Percentiles rank a stretch among this genome's conserved stretches.
Evolutionary conservation across 352 stramenopile species (phyloP).

Genomic region (Phytophthora boehmeriae): DNA sequence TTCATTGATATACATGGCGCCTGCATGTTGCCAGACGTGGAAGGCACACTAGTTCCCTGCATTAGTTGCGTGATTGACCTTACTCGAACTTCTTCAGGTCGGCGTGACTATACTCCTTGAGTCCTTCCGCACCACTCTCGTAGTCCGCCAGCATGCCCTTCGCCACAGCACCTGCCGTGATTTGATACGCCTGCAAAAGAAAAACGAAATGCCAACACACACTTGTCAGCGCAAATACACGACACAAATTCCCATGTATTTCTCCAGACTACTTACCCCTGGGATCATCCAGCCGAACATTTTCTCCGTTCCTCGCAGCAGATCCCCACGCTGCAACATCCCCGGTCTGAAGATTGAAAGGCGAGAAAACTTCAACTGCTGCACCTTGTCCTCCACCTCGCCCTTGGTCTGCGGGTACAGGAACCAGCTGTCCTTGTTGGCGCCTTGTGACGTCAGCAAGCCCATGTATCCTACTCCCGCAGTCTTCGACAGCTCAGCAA

Average conservation of each 20-base stretch:
- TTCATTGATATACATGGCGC: too few relatives aligned
- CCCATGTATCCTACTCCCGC: conserved; percentile 64
- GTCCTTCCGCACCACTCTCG: conserved; percentile 44
- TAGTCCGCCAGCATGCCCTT: conserved; percentile 78
- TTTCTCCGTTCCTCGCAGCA: conserved; percentile 60
- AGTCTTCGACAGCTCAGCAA: conserved; percentile 54
- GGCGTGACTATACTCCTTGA: conserved; percentile 56
- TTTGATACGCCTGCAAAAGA: conserved; percentile 38
- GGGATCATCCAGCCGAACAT: conserved; percentile 56
- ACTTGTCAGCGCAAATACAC: background rate
- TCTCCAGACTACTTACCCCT: conserved; percentile 40
- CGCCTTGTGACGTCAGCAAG: conserved; percentile 59
- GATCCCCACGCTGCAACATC: conserved; percentile 60
- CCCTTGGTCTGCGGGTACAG: conserved; percentile 82
- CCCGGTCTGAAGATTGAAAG: conserved; percentile 65
- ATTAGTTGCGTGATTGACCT: background rate
- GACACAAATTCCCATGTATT: background rate
- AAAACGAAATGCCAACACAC: background rate
- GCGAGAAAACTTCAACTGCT: conserved; percentile 55
- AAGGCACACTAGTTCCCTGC: too few relatives aligned
- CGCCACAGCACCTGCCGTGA: conserved; percentile 54
- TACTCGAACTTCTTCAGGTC: conserved; percentile 66
- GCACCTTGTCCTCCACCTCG: conserved; percentile 71
- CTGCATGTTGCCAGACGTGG: too few relatives aligned
- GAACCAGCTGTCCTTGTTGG: conserved; percentile 81